Evolutionary conservation across 805 yeast genomes (phyloP), one percentile per base, ranked within the genome.

Genomic region (Monosporozyma solicola): DNA sequence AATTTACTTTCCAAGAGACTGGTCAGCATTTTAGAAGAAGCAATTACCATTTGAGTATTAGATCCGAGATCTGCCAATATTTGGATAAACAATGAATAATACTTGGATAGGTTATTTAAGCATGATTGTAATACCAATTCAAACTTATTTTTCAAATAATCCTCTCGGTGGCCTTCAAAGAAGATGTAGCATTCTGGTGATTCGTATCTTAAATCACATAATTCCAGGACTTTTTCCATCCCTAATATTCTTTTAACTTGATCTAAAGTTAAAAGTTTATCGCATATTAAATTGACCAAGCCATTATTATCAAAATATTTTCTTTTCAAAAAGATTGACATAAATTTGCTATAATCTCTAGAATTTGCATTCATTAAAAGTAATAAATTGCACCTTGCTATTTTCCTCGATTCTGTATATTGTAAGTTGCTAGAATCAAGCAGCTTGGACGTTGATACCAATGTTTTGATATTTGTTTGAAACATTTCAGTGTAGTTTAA

Each of bases 261-360:
- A 27, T 61, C 69, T 24, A 66, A 55, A 2, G 66, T 60, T 31
- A 66, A 48, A n/a, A 66, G 52, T 48, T 67, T 68, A 8, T 54
- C 49, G 1, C 67, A 59, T 3, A 66, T 59, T 27, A 68, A 52
- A 25, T 53, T 47, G 8, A 62, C 48, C 39, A 68, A 54, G 41
- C 63, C 62, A 7, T 52, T 51, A 10, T 53, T 45, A 11, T 57
- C 55, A 35, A 62, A 64, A 51, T 58, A 58, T 52, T 62, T 65
- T 29, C 70, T 57, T 48, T 67, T 68, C 47, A 68, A 54, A 50
- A 57, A 66, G 15, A 68, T 59, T 1, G 70, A 59, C 63, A 67
- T 58, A 48, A 62, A 64, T 43, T 67, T 68, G 47, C 60, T 63
- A 49, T 68, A 66, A 10, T 68, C 70, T 41, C 61, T 56, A 8